Conservation (phyloP, 1,284 basidiomycete species). For the Sanghuangporus weigelae region DNA sequence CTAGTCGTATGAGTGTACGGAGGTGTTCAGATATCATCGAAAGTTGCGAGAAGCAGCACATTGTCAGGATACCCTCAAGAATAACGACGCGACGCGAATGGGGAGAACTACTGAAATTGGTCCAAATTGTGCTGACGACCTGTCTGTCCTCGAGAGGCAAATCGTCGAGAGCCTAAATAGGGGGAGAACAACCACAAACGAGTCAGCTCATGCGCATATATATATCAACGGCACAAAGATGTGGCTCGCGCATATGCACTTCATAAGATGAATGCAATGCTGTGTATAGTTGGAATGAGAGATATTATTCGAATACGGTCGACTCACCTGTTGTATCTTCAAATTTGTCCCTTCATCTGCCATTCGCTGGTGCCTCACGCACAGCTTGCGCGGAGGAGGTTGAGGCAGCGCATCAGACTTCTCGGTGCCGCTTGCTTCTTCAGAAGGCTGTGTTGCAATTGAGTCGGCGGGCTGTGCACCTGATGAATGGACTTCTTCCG, state of each 20-base stretch:
- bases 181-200: slow-evolving; percentile 3
- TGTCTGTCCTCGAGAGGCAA: slow-evolving; percentile 87
- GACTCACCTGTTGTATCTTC: slow-evolving; percentile 85
- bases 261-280: background rate
- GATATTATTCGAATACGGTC: background rate
- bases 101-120: slow-evolving; percentile 92
- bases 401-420: slow-evolving; percentile 25
- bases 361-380: slow-evolving; percentile 93
- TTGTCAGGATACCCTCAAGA: slow-evolving; percentile 95
- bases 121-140: slow-evolving; percentile 92
- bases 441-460: slow-evolving; percentile 12
- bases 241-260: background rate
- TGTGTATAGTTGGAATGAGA: background rate
- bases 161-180: slow-evolving; percentile 79
- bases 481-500: slow-evolving; percentile 19
- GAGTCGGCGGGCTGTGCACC: slow-evolving; percentile 2
- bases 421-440: background rate
- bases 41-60: slow-evolving; percentile 99
- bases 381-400: slow-evolving; percentile 66
- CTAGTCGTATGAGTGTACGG: slow-evolving; percentile 87
- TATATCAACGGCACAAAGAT: background rate
- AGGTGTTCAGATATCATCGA: slow-evolving; percentile 94
- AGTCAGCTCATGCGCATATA: background rate
- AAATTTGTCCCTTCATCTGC: slow-evolving; percentile 93
- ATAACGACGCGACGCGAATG: slow-evolving; percentile 90